phyloP scores from a whole-genome alignment of 305 asterid species.

The Rubia tinctorum region DNA sequence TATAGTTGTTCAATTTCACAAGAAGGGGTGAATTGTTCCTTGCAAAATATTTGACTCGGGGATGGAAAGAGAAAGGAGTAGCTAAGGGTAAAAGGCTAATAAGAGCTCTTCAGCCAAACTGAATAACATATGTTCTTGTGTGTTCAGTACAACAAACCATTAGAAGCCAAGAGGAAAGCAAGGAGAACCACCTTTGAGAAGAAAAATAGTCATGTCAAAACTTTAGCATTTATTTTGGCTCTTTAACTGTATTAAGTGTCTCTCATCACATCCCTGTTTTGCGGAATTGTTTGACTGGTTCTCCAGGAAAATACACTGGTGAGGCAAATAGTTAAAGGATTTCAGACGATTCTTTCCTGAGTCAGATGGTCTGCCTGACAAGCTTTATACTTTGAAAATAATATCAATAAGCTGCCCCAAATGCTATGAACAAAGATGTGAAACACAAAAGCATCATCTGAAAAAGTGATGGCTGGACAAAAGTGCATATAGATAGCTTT shows the following conservation, averaged over 20 bases:
- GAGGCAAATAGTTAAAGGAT: neutral
- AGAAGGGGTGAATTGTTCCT: neutral
- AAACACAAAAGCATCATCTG: neutral
- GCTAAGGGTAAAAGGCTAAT: constrained; percentile 3
- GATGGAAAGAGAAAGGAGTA: neutral
- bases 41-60: neutral
- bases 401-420: neutral
- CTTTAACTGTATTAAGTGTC: neutral
- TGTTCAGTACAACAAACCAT: neutral
- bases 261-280: neutral
- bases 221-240: neutral
- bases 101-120: neutral
- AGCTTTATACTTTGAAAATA: neutral
- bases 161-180: neutral
- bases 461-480: neutral
- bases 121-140: neutral
- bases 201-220: neutral
- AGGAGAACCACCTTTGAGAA: neutral
- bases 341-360: neutral
- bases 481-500: neutral
- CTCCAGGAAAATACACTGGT: neutral
- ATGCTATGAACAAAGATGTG: neutral
- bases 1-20: neutral
- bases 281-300: neutral
- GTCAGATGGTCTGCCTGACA: neutral